Evolutionary conservation across 2,329 filamentous ascomycete species (phyloP).

Genomic region (Neurospora sp.): DNA sequence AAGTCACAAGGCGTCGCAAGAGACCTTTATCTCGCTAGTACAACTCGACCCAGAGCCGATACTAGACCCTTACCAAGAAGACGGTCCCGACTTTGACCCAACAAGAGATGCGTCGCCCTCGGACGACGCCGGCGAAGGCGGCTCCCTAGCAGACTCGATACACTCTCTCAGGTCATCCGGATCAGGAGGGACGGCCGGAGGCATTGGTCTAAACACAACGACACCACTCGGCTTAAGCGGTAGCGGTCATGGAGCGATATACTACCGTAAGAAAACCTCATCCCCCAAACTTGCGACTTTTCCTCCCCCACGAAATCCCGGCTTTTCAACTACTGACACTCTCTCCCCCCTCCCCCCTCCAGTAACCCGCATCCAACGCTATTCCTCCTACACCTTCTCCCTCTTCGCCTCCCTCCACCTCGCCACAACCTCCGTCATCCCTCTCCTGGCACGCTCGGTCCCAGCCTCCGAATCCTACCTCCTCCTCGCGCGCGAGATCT

Average conservation of each 20-base stretch:
- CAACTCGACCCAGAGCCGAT: constrained; percentile 79
- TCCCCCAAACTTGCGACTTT: not conserved
- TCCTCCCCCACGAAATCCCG: constrained; percentile 14
- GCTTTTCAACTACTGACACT: constrained; percentile 4
- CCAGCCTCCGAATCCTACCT: constrained; percentile 73
- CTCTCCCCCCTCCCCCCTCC: not conserved
- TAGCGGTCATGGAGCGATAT: constrained; percentile 57
- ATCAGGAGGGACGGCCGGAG: constrained; percentile 2
- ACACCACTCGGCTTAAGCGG: constrained; percentile 48
- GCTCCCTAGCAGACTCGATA: constrained; percentile 14
- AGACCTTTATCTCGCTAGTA: constrained; percentile 55
- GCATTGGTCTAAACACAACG: constrained; percentile 23
- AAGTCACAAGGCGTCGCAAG: constrained; percentile 31
- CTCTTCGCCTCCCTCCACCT: constrained; percentile 70
- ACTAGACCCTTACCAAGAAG: not conserved
- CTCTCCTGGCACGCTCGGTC: constrained; percentile 62
- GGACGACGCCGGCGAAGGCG: constrained; percentile 22
- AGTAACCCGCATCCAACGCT: constrained; percentile 74
- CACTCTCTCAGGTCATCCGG: constrained; percentile 30
- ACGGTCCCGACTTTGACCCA: constrained; percentile 31
- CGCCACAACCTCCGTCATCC: constrained; percentile 72
- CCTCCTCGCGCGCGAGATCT: constrained; percentile 82
- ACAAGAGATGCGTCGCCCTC: constrained; percentile 33
- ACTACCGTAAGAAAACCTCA: constrained; percentile 51
- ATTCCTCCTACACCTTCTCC: constrained; percentile 77